phyloP scores from a whole-genome alignment of 2,329 filamentous ascomycete genomes.

The Neopestalotiopsis sp. region DNA sequence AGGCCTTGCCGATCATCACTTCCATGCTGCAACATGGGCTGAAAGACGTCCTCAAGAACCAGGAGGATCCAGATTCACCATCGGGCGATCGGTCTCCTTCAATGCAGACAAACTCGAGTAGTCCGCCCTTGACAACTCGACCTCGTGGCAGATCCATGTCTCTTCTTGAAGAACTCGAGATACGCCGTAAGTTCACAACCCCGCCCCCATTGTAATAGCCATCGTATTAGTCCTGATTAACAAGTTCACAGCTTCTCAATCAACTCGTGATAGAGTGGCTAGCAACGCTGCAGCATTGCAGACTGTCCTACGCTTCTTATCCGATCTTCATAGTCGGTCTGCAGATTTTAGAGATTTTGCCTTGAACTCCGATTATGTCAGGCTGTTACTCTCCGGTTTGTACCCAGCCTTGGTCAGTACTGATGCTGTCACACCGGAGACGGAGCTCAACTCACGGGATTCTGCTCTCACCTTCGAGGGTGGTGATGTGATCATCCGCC shows the following conservation, averaged over 20 bases:
- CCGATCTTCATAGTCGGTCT: constrained; percentile 79
- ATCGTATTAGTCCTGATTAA: background rate
- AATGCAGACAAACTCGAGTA: constrained; percentile 27
- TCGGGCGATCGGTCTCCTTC: constrained; percentile 30
- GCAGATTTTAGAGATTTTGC: constrained; percentile 83
- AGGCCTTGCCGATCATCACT: constrained; percentile 79
- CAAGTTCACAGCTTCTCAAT: constrained; percentile 43
- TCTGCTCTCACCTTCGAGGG: constrained; percentile 85
- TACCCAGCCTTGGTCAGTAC: constrained; percentile 90
- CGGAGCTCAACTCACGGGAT: constrained; percentile 84
- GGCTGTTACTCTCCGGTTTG: constrained; percentile 77
- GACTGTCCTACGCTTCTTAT: constrained; percentile 79
- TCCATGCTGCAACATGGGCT: constrained; percentile 88
- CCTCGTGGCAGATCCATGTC: constrained; percentile 69
- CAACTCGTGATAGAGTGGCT: constrained; percentile 54
- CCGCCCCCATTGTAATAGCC: constrained; percentile 21
- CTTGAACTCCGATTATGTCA: constrained; percentile 78
- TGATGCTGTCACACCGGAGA: constrained; percentile 81
- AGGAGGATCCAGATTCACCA: constrained; percentile 65
- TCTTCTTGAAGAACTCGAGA: constrained; percentile 64
- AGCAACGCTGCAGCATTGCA: constrained; percentile 72
- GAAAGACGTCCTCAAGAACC: constrained; percentile 69
- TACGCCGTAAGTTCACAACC: constrained; percentile 50
- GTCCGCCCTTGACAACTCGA: constrained; percentile 35
- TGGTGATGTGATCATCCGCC: constrained; percentile 82